Conservation (phyloP, 2,329 filamentous ascomycete species). For the Colletotrichum tamarilloi region DNA sequence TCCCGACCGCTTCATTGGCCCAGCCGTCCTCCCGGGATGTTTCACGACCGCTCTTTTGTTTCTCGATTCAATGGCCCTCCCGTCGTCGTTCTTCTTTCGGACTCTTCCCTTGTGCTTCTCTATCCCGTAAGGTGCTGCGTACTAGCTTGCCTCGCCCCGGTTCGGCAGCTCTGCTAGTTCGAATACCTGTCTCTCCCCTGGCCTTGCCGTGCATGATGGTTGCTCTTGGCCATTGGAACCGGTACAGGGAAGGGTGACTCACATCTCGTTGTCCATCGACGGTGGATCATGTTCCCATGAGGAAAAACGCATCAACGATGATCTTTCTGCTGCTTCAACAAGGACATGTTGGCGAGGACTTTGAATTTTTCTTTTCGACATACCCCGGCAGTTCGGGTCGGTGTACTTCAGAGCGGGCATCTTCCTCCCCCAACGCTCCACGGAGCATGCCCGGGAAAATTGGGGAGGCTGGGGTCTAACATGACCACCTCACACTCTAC, state of each 20-base stretch:
- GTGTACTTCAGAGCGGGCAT: not conserved
- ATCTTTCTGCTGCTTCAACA: not conserved
- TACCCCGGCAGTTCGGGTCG: slow-evolving; percentile 1
- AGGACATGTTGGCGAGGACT: not conserved
- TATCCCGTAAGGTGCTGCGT: not conserved
- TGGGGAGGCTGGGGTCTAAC: slow-evolving; percentile 14
- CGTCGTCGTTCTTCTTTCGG: not conserved
- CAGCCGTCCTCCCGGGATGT: slow-evolving; percentile 33
- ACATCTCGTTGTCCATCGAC: slow-evolving; percentile 7
- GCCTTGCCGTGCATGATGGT: slow-evolving; percentile 15
- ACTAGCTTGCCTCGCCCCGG: not conserved
- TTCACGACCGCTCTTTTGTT: slow-evolving; percentile 35
- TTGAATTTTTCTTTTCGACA: not conserved
- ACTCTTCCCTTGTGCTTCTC: not conserved
- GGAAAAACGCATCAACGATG: not conserved
- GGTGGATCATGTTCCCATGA: not conserved
- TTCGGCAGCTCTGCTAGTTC: not conserved
- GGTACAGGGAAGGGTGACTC: slow-evolving; percentile 26
- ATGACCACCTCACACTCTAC: not conserved
- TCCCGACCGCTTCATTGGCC: slow-evolving; percentile 31
- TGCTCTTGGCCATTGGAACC: not conserved
- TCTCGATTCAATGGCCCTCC: slow-evolving; percentile 12
- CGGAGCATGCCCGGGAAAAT: slow-evolving; percentile 11
- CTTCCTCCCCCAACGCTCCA: not conserved
- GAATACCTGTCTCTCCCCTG: not conserved